Evolutionary conservation across 805 yeast species (phyloP).

Genomic region (Cyberlindnera lachancei): DNA sequence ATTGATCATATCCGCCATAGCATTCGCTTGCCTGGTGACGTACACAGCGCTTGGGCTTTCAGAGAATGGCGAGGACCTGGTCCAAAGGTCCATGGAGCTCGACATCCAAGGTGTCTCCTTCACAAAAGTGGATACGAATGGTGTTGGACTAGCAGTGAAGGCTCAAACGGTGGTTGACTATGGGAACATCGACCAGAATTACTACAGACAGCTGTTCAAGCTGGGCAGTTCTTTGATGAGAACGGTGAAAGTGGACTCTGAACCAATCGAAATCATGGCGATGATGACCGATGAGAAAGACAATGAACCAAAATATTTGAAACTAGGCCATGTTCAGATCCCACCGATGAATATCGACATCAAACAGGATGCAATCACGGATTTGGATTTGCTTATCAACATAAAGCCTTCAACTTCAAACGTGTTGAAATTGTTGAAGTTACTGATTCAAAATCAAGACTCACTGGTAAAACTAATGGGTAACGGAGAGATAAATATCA

Average conservation of each 20-base stretch:
- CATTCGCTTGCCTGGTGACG: too few relatives aligned
- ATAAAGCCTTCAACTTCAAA: conserved; percentile 28
- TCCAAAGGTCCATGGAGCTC: conserved; percentile 26
- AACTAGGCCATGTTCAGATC: conserved; percentile 24
- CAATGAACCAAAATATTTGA: conserved; percentile 17
- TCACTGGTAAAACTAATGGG: conserved; percentile 27
- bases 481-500: conserved; percentile 25
- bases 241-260: conserved; percentile 23
- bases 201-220: conserved; percentile 22
- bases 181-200: conserved; percentile 19
- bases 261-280: conserved; percentile 25
- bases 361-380: conserved; percentile 20
- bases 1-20: too few relatives aligned
- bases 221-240: conserved; percentile 26
- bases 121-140: conserved; percentile 25
- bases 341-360: conserved; percentile 28
- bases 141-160: conserved; percentile 25
- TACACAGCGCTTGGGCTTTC: too few relatives aligned
- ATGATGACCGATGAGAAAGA: conserved; percentile 20
- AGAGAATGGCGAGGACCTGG: conserved; percentile 24
- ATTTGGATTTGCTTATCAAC: conserved; percentile 23
- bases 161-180: conserved; percentile 27
- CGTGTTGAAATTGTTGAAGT: conserved; percentile 26
- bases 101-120: conserved; percentile 25
- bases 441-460: conserved; percentile 25